phyloP scores from a whole-genome alignment of 2,329 filamentous ascomycete species.

The Myriosclerotinia duriaeana region DNA sequence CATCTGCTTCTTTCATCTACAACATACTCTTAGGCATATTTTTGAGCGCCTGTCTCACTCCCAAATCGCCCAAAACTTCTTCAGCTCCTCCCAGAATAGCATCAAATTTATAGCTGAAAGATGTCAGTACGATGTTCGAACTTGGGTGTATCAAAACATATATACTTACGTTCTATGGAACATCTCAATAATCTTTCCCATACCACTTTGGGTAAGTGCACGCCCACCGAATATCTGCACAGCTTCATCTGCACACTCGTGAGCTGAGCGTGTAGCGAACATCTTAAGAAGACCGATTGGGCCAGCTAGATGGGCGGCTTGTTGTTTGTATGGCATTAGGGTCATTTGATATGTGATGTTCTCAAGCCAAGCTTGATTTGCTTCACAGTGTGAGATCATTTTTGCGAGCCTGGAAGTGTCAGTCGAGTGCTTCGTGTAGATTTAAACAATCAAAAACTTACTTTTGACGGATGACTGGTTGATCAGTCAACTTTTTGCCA shows the following conservation, averaged over 20 bases:
- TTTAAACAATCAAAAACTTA: constrained; percentile 41
- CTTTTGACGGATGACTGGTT: constrained; percentile 82
- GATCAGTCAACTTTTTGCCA: constrained; percentile 76
- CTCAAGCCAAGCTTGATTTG: constrained; percentile 85
- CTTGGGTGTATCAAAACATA: constrained; percentile 41
- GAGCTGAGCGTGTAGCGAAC: constrained; percentile 71
- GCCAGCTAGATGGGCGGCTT: constrained; percentile 72
- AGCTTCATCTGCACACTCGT: constrained; percentile 80
- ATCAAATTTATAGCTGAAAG: constrained; percentile 61
- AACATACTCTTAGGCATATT: constrained; percentile 82
- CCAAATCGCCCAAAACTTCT: constrained; percentile 77
- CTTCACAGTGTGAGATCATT: constrained; percentile 80
- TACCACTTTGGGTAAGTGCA: constrained; percentile 75
- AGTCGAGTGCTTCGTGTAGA: constrained; percentile 13
- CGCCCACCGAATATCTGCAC: constrained; percentile 85
- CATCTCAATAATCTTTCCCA: constrained; percentile 80
- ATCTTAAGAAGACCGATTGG: constrained; percentile 83
- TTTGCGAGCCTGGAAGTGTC: constrained; percentile 62
- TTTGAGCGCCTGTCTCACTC: constrained; percentile 80
- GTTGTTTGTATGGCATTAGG: constrained; percentile 76
- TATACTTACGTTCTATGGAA: constrained; percentile 64
- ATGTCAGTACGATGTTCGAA: background rate
- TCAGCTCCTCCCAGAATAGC: constrained; percentile 77
- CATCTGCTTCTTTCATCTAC: constrained; percentile 44
- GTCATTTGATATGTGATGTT: constrained; percentile 85